Evolutionary conservation across 129 eudicot species (phyloP), one percentile per base, ranked within the genome.

Genomic region (Erigeron canadensis): DNA sequence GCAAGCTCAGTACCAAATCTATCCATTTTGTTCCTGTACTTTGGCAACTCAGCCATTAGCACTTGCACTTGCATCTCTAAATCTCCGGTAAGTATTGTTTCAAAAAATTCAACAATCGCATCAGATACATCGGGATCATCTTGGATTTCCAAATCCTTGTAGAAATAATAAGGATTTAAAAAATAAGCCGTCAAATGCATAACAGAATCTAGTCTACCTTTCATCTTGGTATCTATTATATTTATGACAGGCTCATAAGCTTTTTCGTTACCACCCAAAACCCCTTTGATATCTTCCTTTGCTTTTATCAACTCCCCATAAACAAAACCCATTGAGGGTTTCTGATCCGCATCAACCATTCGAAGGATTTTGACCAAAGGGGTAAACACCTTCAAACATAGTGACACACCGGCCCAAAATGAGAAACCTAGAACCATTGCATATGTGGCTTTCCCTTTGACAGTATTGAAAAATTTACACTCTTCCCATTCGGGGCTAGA

Each of bases 311-410:
- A 28, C 34, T 28, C 34, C 34, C 34, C 34, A 28, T 28, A 28
- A 28, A 28, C 34, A 28, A 28, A 28, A 28, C 34, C 34, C 58
- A 55, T 66, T 1, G 79, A 75, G 2, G 72, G 56, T 17, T 54
- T 65, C 41, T 39, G 9, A 75, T 75, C 67, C 5, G 53, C 72
- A 50, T 51, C 45, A 13, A 22, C 79, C 10, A 40, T 63, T 3
- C 48, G 7, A 41, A 75, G 39, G 10, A 66, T 19, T 11, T 43
- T 65, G n/a, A 75, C 73, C 13, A 66, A 66, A 28, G 34, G 34
- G 34, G 34, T 28, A 28, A 28, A 28, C 34, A 28, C 34, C 34
- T 28, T 16, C 7, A 73, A 5, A 43, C 63, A 43, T 61, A 0
- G n/a, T 4, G 42, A 7, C 8, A 22, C 19, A 45, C 34, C 18